Percentiles rank a stretch among this genome's conserved stretches.
Evolutionary conservation across 1,284 basidiomycete genomes (phyloP).

Genomic region (Phellinidium pouzarii): DNA sequence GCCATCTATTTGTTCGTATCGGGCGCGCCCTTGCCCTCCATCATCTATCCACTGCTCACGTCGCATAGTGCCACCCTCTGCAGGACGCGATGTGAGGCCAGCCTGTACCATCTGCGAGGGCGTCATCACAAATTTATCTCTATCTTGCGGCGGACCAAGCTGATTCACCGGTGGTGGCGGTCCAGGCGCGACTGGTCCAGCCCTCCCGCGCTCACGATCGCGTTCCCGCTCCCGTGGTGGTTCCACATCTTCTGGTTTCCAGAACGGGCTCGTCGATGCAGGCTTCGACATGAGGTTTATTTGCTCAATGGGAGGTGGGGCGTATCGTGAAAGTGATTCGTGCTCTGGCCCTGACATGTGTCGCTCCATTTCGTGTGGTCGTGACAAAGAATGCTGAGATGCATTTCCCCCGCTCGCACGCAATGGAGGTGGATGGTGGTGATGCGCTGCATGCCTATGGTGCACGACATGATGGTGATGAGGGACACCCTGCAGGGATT

Average conservation of each 20-base stretch:
- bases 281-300: slow-evolving; percentile 12
- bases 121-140: slow-evolving; percentile 40
- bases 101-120: slow-evolving; percentile 35
- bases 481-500: slow-evolving; percentile 15
- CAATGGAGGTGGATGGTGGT: slow-evolving; percentile 12
- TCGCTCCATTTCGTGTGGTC: slow-evolving; percentile 7
- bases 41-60: slow-evolving; percentile 15
- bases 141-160: slow-evolving; percentile 11
- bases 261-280: slow-evolving; percentile 6
- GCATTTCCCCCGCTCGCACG: neutral
- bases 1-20: slow-evolving; percentile 3
- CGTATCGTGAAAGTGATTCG: slow-evolving; percentile 6
- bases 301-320: slow-evolving; percentile 12
- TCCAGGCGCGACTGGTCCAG: slow-evolving; percentile 22
- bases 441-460: slow-evolving; percentile 14
- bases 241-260: slow-evolving; percentile 14
- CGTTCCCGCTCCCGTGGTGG: slow-evolving; percentile 17
- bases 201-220: slow-evolving; percentile 20
- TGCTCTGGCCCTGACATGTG: slow-evolving; percentile 1
- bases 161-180: slow-evolving; percentile 29
- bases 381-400: neutral
- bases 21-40: neutral
- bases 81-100: slow-evolving; percentile 23
- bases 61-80: slow-evolving; percentile 2
- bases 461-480: slow-evolving; percentile 18